Conservation (phyloP, 2,329 filamentous ascomycete species). For the Epichloe sibirici region DNA sequence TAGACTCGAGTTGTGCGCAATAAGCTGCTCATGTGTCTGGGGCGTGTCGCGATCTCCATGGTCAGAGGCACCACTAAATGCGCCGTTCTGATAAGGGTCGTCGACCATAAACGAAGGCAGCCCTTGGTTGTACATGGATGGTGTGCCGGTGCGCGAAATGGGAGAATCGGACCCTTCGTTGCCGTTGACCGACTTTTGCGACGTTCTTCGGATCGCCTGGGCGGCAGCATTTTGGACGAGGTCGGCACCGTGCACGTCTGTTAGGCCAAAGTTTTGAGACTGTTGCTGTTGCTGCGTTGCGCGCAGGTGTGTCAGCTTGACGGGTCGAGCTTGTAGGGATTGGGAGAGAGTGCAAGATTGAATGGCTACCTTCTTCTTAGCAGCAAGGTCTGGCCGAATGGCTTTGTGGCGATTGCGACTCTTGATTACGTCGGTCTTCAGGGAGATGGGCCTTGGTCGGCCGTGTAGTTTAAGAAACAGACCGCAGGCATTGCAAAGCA, state of each 20-base stretch:
- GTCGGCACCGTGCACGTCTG: slow-evolving; percentile 48
- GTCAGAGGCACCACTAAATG: slow-evolving; percentile 21
- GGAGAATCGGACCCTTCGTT: slow-evolving; percentile 67
- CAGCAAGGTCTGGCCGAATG: slow-evolving; percentile 60
- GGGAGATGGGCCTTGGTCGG: slow-evolving; percentile 79
- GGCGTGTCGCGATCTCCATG: slow-evolving; percentile 56
- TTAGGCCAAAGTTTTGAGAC: slow-evolving; percentile 24
- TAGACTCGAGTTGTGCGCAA: slow-evolving; percentile 71
- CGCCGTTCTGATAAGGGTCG: slow-evolving; percentile 48
- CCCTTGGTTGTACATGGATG: slow-evolving; percentile 61
- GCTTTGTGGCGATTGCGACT: slow-evolving; percentile 97
- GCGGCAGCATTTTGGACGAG: slow-evolving; percentile 36
- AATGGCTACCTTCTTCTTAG: slow-evolving; percentile 65
- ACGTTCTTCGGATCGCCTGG: slow-evolving; percentile 43
- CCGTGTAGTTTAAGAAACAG: slow-evolving; percentile 96
- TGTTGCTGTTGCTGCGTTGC: slow-evolving; percentile 24
- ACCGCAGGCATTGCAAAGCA: slow-evolving; percentile 97
- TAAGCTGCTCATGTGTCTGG: slow-evolving; percentile 68
- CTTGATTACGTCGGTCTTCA: slow-evolving; percentile 99
- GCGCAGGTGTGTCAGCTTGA: neutral
- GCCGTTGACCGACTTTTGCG: slow-evolving; percentile 61
- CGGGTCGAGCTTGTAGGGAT: neutral
- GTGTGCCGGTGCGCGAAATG: slow-evolving; percentile 67
- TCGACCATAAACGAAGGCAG: slow-evolving; percentile 71
- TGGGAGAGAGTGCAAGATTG: neutral